A percentile compares a stretch with the other conserved stretches of the same genome.
These are phyloP conservation scores for Euphorbia corollata DNA, from an alignment of 441 rosid genomes.

Conservation along the genomic window DNA sequence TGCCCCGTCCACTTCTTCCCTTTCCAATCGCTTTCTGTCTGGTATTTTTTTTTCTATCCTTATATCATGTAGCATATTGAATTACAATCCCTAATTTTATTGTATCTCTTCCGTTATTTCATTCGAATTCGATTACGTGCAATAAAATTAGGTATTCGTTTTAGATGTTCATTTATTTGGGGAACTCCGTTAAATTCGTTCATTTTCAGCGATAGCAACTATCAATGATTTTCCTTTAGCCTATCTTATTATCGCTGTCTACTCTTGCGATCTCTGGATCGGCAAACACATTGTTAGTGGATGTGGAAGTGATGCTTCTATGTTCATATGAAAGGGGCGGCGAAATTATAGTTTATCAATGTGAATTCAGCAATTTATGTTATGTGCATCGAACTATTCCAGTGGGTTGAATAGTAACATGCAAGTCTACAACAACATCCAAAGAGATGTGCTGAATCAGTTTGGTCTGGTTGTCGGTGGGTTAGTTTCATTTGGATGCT, in stretches of 20 bases:
- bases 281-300: not conserved
- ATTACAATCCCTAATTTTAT: not conserved
- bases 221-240: not conserved
- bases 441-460: not conserved
- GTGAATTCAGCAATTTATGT: not conserved
- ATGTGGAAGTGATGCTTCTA: not conserved
- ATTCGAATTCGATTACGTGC: not conserved
- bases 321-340: not conserved
- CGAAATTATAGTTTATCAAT: too few species aligned
- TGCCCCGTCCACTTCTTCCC: slow-evolving; percentile 29
- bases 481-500: not conserved
- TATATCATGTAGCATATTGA: not conserved
- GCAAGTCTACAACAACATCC: not conserved
- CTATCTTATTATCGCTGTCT: not conserved
- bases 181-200: not conserved
- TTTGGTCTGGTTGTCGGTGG: not conserved
- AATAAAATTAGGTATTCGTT: slow-evolving; percentile 10
- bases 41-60: slow-evolving; percentile 25
- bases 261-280: not conserved
- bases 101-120: not conserved
- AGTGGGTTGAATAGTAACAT: not conserved
- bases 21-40: slow-evolving; percentile 23
- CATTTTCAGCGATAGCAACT: not conserved
- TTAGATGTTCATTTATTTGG: not conserved
- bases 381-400: not conserved